These are phyloP conservation scores for Acanthamoeba triangularis DNA, from an alignment of 208 protist genomes.

Conservation along the genomic window DNA sequence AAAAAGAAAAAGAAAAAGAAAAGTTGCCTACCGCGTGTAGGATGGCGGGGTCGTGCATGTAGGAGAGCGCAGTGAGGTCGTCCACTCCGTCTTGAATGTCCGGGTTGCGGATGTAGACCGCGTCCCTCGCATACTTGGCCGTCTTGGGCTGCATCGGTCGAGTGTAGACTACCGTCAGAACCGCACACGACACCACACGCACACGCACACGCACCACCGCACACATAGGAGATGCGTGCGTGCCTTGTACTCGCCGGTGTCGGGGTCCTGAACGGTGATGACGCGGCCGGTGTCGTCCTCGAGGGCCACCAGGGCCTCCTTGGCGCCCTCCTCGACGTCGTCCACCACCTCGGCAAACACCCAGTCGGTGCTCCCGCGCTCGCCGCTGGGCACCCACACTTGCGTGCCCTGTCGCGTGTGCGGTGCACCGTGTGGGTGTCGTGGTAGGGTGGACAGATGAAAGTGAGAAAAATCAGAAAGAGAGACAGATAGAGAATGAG, in stretches of 20 bases:
- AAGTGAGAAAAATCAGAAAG: neutral
- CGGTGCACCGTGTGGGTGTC: neutral
- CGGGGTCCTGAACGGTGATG: conserved; percentile 57
- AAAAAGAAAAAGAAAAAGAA: conserved; percentile 37
- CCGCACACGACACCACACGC: neutral
- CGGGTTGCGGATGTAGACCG: conserved; percentile 76
- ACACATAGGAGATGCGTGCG: neutral
- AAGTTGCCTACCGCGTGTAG: conserved; percentile 86
- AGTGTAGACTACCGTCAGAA: neutral
- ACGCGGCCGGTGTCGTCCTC: conserved; percentile 46
- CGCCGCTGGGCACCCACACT: conserved; percentile 51
- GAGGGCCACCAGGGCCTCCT: conserved; percentile 49
- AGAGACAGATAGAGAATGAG: too few relatives aligned
- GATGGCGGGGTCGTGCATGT: conserved; percentile 91
- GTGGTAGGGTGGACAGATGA: neutral
- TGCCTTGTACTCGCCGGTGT: conserved; percentile 13
- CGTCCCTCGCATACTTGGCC: conserved; percentile 6
- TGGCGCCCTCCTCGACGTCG: conserved; percentile 42
- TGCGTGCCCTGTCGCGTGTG: conserved; percentile 52
- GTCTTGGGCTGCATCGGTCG: conserved; percentile 38
- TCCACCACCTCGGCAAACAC: conserved; percentile 57
- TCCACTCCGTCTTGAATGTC: conserved; percentile 85
- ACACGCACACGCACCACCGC: neutral
- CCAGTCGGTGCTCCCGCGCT: conserved; percentile 55
- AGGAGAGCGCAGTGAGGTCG: conserved; percentile 87